Conservation (phyloP, 2,329 filamentous ascomycete species). For the Hymenoscyphus fructigenus region DNA sequence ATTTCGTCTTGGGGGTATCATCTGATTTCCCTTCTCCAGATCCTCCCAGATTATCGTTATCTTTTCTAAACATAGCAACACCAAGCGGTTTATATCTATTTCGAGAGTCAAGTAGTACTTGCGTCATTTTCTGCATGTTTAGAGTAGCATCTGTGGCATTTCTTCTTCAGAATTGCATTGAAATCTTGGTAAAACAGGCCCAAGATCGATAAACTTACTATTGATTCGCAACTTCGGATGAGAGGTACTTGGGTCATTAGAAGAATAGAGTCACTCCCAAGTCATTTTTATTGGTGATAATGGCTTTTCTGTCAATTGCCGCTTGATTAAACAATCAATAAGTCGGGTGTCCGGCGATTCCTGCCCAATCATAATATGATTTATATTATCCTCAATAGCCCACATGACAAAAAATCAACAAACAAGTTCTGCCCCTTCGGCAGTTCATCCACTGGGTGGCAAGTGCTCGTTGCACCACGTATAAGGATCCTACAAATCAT, state of each 20-base stretch:
- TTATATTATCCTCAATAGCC: conserved; percentile 9
- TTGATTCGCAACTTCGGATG: neutral
- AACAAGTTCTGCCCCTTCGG: conserved; percentile 11
- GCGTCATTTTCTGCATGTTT: neutral
- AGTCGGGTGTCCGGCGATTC: conserved; percentile 2
- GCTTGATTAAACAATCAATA: conserved; percentile 4
- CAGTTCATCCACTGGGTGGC: conserved; percentile 8
- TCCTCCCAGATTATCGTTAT: neutral
- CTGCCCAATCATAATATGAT: conserved; percentile 4
- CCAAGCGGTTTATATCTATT: neutral
- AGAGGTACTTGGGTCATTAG: neutral
- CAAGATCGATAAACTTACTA: neutral
- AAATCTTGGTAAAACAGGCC: neutral
- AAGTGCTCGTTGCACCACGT: conserved; percentile 8
- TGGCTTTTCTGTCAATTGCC: neutral
- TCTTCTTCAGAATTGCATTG: neutral
- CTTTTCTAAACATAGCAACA: neutral
- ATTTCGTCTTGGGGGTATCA: neutral
- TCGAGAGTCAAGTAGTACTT: neutral
- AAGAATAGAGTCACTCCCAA: neutral
- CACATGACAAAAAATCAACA: conserved; percentile 12
- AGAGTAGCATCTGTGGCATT: neutral
- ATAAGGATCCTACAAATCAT: conserved; percentile 10
- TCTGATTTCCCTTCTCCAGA: neutral
- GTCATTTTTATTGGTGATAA: conserved; percentile 1